Evolutionary conservation across 257 asterid genomes (phyloP), one percentile per base, ranked within the genome.

Genomic region (Plantago ovata): DNA sequence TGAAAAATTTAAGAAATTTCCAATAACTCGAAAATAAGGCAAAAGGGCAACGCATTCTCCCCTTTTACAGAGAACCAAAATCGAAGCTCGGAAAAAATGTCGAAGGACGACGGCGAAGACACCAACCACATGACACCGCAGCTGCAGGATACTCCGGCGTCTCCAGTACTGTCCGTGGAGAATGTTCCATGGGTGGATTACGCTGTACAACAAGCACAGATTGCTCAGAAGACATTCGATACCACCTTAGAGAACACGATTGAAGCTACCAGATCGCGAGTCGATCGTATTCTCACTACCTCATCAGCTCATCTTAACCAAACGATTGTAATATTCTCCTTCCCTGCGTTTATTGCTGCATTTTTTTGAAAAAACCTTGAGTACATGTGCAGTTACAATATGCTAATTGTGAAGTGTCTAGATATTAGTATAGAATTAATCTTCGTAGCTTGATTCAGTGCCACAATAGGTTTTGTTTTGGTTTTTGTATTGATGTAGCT

Each of bases 281-380:
- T 81, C 32, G 91, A 89, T 74, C 89, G 88, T 18, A 66, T 89
- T 51, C 76, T 77, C 58, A 77, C 87, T 65, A 93, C 97, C 36
- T 83, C 95, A 0, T 86, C 95, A 23, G 89, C 85, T 15, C 99
- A 93, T 79, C 76, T 89, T 59, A 70, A 74, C 65, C 97, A 82
- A 75, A 82, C 95, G 23, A 62, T 82, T 43, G 99, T 87, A 75
- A 82, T 59, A 15, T 46, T 70, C 71, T 54, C 24, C 19, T n/a
- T 64, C 38, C 60, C 36, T 28, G 36, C 7, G 36, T 28, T 28
- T 28, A 3, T 28, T 4, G 33, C 36, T 6, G 4, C 36, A 28
- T 28, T 28, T 28, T 28, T 2, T 28, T 28, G 32, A 24, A 24
- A 3, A 3, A 28, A 28, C 7, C 7, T 28, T 28, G 7, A 6